Percentiles rank a stretch among this genome's conserved stretches.
phyloP scores from a whole-genome alignment of 768 basidiomycete genomes.

The Mrakia hoshinonis region DNA sequence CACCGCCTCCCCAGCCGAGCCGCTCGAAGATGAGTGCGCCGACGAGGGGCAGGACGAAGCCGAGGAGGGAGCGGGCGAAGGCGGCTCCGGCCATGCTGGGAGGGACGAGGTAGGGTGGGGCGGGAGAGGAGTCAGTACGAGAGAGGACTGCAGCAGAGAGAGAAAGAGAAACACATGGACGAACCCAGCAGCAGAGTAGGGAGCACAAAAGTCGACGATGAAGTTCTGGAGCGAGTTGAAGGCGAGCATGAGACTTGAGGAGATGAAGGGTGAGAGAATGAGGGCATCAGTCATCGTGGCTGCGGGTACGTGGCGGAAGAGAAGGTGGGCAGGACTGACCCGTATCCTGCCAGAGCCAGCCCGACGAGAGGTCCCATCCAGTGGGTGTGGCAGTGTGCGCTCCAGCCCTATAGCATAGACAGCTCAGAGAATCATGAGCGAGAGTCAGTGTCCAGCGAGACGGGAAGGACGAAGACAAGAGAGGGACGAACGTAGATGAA shows the following conservation, averaged over 20 bases:
- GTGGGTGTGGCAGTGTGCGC: background rate
- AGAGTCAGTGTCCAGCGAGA: too few relatives aligned
- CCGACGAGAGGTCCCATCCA: conserved; percentile 17
- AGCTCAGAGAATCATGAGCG: too few relatives aligned
- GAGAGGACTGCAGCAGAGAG: background rate
- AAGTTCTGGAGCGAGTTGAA: conserved; percentile 29
- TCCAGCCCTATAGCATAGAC: conserved; percentile 6
- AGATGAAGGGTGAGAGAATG: background rate
- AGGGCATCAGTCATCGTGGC: too few relatives aligned
- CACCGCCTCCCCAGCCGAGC: conserved; percentile 20
- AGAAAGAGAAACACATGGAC: background rate
- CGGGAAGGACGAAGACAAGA: background rate
- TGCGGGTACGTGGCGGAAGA: background rate
- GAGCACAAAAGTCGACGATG: conserved; percentile 20
- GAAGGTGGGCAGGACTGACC: background rate
- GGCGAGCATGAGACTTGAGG: conserved; percentile 27
- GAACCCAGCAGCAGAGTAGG: conserved; percentile 23
- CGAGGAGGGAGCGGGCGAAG: conserved; percentile 9
- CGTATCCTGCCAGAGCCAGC: conserved; percentile 1
- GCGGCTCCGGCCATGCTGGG: conserved; percentile 16
- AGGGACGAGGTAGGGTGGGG: too few relatives aligned
- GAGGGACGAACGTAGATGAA: background rate
- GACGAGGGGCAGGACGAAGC: conserved; percentile 22
- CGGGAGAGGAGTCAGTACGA: too few relatives aligned
- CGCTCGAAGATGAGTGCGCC: conserved; percentile 14